Conservation (phyloP, 2,329 filamentous ascomycete species). For the Ophiostoma sp. region DNA sequence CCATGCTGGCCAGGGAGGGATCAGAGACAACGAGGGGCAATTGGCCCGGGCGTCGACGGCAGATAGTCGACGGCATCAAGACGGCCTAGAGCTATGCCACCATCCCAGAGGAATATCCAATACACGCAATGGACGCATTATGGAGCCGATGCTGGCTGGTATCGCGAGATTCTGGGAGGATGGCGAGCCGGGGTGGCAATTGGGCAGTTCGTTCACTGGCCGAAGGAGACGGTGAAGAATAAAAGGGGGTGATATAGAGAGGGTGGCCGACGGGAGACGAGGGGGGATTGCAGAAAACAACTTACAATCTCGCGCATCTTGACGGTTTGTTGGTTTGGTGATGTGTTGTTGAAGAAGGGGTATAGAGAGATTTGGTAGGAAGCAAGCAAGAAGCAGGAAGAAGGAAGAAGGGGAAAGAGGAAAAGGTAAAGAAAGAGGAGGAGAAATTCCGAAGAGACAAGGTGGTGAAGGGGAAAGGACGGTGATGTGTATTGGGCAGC, state of each 20-base stretch:
- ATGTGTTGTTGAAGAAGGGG: conserved; percentile 15
- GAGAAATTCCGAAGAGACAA: not conserved
- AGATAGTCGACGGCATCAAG: not conserved
- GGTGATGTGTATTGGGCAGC: conserved; percentile 17
- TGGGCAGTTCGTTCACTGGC: conserved; percentile 2
- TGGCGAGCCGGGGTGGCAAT: not conserved
- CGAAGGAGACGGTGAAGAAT: conserved; percentile 20
- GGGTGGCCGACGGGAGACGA: not conserved
- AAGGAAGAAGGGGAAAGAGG: not conserved
- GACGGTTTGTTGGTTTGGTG: conserved; percentile 33
- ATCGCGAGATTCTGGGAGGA: not conserved
- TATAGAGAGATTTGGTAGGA: conserved; percentile 10
- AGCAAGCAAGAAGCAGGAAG: conserved; percentile 14
- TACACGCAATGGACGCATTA: conserved; percentile 4
- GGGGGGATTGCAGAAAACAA: conserved; percentile 29
- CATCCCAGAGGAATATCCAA: not conserved
- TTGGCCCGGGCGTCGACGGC: not conserved
- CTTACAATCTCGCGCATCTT: conserved; percentile 72
- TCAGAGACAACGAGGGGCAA: not conserved
- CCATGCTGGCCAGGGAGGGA: not conserved
- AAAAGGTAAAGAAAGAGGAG: conserved; percentile 7
- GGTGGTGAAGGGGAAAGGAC: conserved; percentile 13
- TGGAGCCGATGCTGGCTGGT: not conserved
- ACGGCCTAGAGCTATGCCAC: not conserved
- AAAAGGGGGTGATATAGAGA: conserved; percentile 9